Evolutionary conservation across 768 basidiomycete species (phyloP).

Genomic region (Lepiota brunneoincarnata): DNA sequence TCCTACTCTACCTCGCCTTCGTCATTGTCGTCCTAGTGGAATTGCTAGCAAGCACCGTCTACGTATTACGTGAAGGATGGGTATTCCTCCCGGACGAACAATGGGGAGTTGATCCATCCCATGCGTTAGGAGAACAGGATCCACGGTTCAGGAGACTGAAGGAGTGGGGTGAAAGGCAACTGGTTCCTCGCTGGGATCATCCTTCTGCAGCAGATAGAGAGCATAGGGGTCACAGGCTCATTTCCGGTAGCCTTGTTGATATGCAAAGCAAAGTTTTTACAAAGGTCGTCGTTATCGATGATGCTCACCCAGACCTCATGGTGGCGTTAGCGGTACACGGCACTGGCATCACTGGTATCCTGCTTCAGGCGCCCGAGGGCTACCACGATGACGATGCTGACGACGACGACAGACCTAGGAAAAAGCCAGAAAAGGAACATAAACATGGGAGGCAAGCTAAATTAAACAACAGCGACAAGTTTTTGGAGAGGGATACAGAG

Average conservation of each 20-base stretch:
- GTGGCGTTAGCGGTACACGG: background rate
- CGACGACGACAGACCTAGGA: background rate
- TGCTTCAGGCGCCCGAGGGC: background rate
- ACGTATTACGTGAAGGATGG: background rate
- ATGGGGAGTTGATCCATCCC: background rate
- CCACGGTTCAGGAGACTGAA: background rate
- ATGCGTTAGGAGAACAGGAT: background rate
- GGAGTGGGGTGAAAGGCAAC: background rate
- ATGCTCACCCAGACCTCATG: background rate
- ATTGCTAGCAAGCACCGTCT: background rate
- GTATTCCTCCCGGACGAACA: background rate
- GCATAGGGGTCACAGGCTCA: background rate
- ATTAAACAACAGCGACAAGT: background rate
- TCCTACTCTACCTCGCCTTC: background rate
- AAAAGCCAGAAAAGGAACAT: background rate
- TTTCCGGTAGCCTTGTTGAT: background rate
- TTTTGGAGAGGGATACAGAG: background rate
- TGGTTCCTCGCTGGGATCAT: background rate
- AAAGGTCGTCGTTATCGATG: background rate
- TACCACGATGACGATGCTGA: background rate
- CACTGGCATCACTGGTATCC: background rate
- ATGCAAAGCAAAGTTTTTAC: background rate
- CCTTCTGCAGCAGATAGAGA: background rate
- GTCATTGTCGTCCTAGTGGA: background rate
- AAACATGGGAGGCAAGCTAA: background rate